Conservation (phyloP, 352 stramenopile species). For the Peronospora tabacina region DNA sequence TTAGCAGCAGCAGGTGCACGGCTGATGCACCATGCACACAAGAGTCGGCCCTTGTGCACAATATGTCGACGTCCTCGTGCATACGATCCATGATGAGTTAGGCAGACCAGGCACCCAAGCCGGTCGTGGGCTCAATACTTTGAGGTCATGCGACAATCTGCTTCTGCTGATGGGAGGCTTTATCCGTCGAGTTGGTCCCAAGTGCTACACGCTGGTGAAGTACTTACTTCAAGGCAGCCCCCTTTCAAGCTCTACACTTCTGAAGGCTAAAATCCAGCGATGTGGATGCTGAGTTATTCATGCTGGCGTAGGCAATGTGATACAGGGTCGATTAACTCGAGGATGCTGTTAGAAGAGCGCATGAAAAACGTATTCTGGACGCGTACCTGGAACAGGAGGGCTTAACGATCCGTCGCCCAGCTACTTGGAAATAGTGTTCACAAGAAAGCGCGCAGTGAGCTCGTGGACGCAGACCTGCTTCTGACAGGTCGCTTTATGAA, state of each 20-base stretch:
- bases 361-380: constrained; percentile 21
- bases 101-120: too few relatives aligned
- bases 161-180: constrained; percentile 29
- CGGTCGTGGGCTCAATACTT: constrained; percentile 75
- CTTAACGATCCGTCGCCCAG: constrained; percentile 24
- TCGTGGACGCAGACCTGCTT: constrained; percentile 31
- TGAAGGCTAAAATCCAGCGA: constrained; percentile 53
- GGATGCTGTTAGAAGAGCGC: constrained; percentile 19
- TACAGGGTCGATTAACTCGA: constrained; percentile 26
- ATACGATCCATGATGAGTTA: constrained; percentile 42
- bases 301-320: constrained; percentile 26
- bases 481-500: constrained; percentile 37
- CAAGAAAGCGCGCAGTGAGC: constrained; percentile 29
- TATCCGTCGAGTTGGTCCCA: constrained; percentile 43
- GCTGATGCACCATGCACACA: too few relatives aligned
- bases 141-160: constrained; percentile 84
- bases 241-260: too few relatives aligned
- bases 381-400: constrained; percentile 27
- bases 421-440: constrained; percentile 28
- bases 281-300: constrained; percentile 36
- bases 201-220: constrained; percentile 25
- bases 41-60: too few relatives aligned
- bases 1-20: too few relatives aligned
- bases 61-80: too few relatives aligned
- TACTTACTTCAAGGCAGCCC: constrained; percentile 31